Percentiles rank a stretch among this genome's conserved stretches.
Conservation (phyloP, 2,329 filamentous ascomycete genomes). For the Cryphonectria carpinicola region DNA sequence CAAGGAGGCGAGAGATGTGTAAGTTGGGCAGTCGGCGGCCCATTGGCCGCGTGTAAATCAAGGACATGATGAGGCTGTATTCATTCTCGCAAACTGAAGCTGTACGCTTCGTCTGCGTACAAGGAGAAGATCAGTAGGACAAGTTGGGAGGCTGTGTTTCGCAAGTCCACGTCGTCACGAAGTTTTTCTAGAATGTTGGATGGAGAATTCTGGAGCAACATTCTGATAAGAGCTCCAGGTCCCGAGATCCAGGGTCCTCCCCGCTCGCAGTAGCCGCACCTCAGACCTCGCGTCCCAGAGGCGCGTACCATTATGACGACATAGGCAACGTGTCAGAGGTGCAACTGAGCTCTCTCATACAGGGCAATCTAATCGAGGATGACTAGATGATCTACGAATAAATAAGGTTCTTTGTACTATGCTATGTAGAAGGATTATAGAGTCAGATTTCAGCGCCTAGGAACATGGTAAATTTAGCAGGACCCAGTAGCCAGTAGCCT, state of each 20-base stretch:
- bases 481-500: background rate
- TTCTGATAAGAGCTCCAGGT: conserved; percentile 16
- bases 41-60: conserved; percentile 36
- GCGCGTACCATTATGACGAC: background rate
- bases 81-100: conserved; percentile 26
- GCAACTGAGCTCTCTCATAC: background rate
- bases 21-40: conserved; percentile 33
- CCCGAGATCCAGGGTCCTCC: conserved; percentile 7
- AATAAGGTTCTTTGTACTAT: background rate
- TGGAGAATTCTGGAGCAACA: conserved; percentile 4
- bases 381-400: background rate
- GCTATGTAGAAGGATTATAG: background rate
- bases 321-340: background rate
- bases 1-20: conserved; percentile 22
- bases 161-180: conserved; percentile 16
- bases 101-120: conserved; percentile 14
- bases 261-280: background rate
- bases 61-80: conserved; percentile 36
- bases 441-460: background rate
- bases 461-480: conserved; percentile 8
- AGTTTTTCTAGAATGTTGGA: conserved; percentile 6
- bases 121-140: background rate
- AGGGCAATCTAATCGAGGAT: background rate
- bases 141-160: conserved; percentile 6
- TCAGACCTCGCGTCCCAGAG: background rate